Base-by-base conservation (phyloP, 805 yeast species). In the Saccharomyces eubayanus region DNA sequence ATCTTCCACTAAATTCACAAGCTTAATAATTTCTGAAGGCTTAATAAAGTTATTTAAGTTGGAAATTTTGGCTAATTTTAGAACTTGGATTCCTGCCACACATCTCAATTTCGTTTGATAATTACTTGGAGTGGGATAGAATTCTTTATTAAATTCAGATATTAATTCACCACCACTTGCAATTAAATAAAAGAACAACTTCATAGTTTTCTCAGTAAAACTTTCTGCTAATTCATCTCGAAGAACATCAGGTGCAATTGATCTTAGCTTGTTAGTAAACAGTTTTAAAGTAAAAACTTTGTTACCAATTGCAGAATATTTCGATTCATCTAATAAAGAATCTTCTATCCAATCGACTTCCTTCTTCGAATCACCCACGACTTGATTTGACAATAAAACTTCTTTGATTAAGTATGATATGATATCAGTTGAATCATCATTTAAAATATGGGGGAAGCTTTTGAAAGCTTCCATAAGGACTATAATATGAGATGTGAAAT, bases 91-190 rank as follows among this genome's bases (percentile, higher is more conserved):
- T 0, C 95, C 96, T 1, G 95, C 92, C 31, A 72, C 74, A 10
- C 87, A 71, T 59, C 95, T 75, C 49, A 89, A 67, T 57, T 81
- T 78, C 55, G 83, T 76, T 63, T 84, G 85, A 62, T 72, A 83
- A 36, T 71, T 71, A 28, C 65, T 71, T 3, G 96, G 96, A 0
- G 96, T 86, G 14, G 86, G 83, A 59, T 69, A 74, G 16, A 71
- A 68, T 9, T 68, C 71, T 4, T 75, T 60, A 52, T 75, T 74
- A 27, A 65, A 56, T 55, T 68, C 65, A 51, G 78, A 57, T 2
- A 84, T 80, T 31, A 89, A 77, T 62, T 90, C 96, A 29, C 96
- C 96, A 47, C 87, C 86, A 64, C 84, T 84, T 1, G 83, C 80
- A 49, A 89, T 79, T 31, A 87, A 72, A 1, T 89, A 80, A 31